Percentiles rank a stretch among this genome's conserved stretches.
phyloP scores from a whole-genome alignment of 2,329 filamentous ascomycete species.

The Furcasterigmium furcatum region DNA sequence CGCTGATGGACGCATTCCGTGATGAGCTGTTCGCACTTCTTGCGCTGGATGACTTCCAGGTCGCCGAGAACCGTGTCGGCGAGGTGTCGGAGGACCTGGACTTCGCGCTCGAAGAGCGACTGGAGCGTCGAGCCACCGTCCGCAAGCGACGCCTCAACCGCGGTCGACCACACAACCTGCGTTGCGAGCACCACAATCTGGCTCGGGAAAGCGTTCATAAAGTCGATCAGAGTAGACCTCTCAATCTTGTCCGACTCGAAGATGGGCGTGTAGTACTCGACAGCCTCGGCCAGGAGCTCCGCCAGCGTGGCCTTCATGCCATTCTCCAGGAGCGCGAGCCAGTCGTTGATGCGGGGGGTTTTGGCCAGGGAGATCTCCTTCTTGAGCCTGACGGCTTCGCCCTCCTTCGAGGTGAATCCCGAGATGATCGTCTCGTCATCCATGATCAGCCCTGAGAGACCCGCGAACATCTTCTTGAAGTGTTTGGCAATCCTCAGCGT shows the following conservation, averaged over 20 bases:
- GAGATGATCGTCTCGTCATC: constrained; percentile 88
- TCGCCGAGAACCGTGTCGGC: constrained; percentile 89
- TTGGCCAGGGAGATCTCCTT: constrained; percentile 90
- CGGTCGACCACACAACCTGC: constrained; percentile 89
- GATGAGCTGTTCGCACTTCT: constrained; percentile 98
- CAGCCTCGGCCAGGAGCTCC: constrained; percentile 82
- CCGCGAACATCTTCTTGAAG: constrained; percentile 99
- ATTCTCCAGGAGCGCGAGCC: constrained; percentile 87
- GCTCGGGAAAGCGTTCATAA: constrained; percentile 80
- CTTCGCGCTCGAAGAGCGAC: constrained; percentile 74
- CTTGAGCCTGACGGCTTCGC: constrained; percentile 81
- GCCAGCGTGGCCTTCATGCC: constrained; percentile 95
- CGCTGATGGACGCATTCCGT: constrained; percentile 98
- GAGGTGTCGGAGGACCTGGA: constrained; percentile 79
- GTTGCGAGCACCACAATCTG: constrained; percentile 95
- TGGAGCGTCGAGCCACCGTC: constrained; percentile 68
- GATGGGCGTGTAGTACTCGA: constrained; percentile 76
- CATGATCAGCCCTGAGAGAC: constrained; percentile 84
- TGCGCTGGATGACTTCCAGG: constrained; percentile 79
- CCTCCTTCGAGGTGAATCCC: constrained; percentile 93
- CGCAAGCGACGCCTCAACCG: constrained; percentile 74
- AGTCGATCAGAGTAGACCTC: constrained; percentile 67
- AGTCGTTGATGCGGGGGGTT: constrained; percentile 97
- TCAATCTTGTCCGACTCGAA: constrained; percentile 73
- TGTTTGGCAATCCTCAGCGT: constrained; percentile 95